Conservation (phyloP, 1,284 basidiomycete species). For the Cryptococcus wingfieldii region DNA sequence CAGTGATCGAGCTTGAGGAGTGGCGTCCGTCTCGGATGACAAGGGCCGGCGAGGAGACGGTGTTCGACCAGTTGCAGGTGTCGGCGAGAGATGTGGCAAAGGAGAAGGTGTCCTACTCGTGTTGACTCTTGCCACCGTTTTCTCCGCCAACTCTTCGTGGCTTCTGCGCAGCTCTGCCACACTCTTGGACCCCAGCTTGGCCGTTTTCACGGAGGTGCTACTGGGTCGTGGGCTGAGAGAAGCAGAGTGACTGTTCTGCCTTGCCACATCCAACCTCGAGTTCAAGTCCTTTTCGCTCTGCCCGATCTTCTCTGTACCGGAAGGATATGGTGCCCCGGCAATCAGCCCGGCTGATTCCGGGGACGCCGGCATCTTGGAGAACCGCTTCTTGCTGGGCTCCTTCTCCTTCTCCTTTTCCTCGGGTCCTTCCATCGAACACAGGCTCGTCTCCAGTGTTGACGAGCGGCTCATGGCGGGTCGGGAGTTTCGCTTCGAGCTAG, state of each 20-base stretch:
- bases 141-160: constrained; percentile 11
- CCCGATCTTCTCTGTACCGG: constrained; percentile 5
- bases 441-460: constrained; percentile 25
- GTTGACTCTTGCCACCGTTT: not conserved
- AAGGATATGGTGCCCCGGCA: constrained; percentile 14
- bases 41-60: constrained; percentile 24
- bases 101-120: constrained; percentile 1
- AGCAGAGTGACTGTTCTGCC: constrained; percentile 67
- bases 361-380: not conserved
- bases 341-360: constrained; percentile 3
- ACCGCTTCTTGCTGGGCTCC: constrained; percentile 3
- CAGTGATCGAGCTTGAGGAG: constrained; percentile 2
- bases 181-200: constrained; percentile 12
- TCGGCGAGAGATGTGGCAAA: constrained; percentile 1
- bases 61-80: constrained; percentile 21
- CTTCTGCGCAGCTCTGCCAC: constrained; percentile 20
- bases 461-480: constrained; percentile 28
- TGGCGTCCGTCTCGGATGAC: constrained; percentile 1
- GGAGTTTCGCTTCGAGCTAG: constrained; percentile 23
- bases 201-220: no score
- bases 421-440: constrained; percentile 1
- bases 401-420: constrained; percentile 3
- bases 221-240: constrained; percentile 2
- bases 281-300: constrained; percentile 63
- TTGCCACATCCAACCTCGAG: constrained; percentile 67